Evolutionary conservation across 495 filamentous ascomycete genomes (phyloP).

Genomic region (Parmelia sp.): DNA sequence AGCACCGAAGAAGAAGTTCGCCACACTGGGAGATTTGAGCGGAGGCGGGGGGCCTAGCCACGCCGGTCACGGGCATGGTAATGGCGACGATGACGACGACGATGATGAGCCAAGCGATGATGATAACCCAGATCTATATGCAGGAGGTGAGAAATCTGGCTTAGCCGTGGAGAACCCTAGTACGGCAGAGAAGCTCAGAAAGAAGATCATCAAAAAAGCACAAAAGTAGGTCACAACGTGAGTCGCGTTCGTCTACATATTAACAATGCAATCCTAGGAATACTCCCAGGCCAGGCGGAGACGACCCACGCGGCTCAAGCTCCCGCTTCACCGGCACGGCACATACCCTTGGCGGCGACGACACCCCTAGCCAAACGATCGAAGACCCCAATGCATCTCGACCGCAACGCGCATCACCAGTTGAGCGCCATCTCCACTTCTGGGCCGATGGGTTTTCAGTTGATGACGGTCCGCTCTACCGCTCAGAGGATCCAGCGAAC

Average conservation of each 20-base stretch:
- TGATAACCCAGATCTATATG: conserved; percentile 74
- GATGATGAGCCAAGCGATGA: conserved; percentile 56
- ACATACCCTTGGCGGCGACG: conserved; percentile 85
- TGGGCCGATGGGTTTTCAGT: conserved; percentile 94
- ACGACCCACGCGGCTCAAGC: conserved; percentile 46
- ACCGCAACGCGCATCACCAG: conserved; percentile 42
- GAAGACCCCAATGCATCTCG: conserved; percentile 51
- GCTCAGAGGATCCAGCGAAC: conserved; percentile 84
- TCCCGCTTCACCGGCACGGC: conserved; percentile 73
- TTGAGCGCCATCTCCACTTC: conserved; percentile 71
- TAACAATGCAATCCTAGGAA: conserved; percentile 40
- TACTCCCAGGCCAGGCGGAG: conserved; percentile 49
- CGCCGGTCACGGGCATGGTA: conserved; percentile 45
- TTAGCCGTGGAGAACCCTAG: conserved; percentile 85
- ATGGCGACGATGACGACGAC: conserved; percentile 56
- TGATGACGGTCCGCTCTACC: conserved; percentile 85
- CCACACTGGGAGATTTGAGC: conserved; percentile 48
- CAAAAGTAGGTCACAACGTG: conserved; percentile 50
- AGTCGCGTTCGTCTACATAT: not conserved
- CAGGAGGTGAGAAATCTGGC: conserved; percentile 94
- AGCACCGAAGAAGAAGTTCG: conserved; percentile 47
- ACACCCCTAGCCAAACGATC: conserved; percentile 66
- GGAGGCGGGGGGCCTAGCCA: conserved; percentile 29
- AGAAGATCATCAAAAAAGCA: conserved; percentile 78
- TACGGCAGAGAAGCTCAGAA: conserved; percentile 50